Conservation (phyloP, 2,329 filamentous ascomycete genomes). For the Hypoxylon sp. region DNA sequence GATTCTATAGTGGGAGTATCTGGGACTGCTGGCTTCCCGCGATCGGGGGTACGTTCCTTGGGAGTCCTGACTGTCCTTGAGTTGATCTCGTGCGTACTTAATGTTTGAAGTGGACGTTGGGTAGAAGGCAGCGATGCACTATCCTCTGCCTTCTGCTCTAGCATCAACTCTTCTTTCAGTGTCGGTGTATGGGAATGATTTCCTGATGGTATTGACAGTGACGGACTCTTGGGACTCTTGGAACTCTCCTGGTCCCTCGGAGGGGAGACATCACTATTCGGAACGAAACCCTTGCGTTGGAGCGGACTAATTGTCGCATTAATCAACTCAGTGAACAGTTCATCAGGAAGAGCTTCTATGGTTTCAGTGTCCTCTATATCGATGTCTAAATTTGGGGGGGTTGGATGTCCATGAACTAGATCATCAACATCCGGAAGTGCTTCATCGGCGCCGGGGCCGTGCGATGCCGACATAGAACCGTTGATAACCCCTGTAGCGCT, state of each 20-base stretch:
- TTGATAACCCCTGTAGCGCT: conserved; percentile 23
- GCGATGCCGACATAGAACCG: conserved; percentile 10
- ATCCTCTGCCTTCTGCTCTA: conserved; percentile 26
- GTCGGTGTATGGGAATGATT: background rate
- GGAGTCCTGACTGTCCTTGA: conserved; percentile 17
- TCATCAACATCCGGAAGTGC: conserved; percentile 1
- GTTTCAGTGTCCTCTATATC: conserved; percentile 22
- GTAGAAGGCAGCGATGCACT: conserved; percentile 25
- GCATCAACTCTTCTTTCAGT: conserved; percentile 6
- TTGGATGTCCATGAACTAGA: background rate
- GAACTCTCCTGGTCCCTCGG: conserved; percentile 10
- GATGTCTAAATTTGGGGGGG: background rate
- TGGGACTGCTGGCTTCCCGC: background rate
- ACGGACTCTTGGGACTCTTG: conserved; percentile 1
- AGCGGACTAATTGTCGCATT: conserved; percentile 7
- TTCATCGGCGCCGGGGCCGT: conserved; percentile 6
- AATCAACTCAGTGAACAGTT: conserved; percentile 28
- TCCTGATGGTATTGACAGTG: conserved; percentile 23
- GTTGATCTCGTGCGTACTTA: conserved; percentile 25
- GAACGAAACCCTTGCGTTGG: conserved; percentile 1
- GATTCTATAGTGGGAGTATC: background rate
- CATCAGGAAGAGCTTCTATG: conserved; percentile 23
- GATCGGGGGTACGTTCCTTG: background rate
- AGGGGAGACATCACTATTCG: conserved; percentile 9
- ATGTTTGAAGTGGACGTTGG: conserved; percentile 29